Conservation (phyloP, 1,284 basidiomycete genomes). For the Pascua guehoae region DNA sequence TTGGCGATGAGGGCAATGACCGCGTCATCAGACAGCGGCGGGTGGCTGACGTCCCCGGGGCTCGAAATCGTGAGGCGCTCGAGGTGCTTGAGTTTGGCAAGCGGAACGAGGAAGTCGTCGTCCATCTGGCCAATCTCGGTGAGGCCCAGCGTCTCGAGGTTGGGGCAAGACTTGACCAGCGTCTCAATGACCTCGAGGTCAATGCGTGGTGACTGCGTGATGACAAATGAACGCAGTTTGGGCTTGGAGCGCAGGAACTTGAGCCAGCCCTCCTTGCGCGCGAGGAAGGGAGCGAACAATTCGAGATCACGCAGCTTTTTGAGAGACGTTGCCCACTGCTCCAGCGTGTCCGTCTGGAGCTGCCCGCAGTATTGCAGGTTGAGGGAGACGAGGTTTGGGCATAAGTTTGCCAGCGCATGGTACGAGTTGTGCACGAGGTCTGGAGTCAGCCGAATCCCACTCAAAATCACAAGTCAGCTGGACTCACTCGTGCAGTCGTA, state of each 20-base stretch:
- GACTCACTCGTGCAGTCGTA: conserved; percentile 86
- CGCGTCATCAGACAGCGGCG: conserved; percentile 57
- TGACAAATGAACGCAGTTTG: conserved; percentile 68
- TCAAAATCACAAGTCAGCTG: neutral
- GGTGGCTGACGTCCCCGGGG: conserved; percentile 29
- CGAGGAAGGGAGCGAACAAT: conserved; percentile 84
- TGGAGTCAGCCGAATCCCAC: conserved; percentile 49
- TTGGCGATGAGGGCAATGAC: conserved; percentile 58
- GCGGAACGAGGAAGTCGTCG: conserved; percentile 60
- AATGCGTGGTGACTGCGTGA: conserved; percentile 85
- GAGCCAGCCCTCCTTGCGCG: conserved; percentile 71
- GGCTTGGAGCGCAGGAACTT: conserved; percentile 65
- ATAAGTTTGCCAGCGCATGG: conserved; percentile 66
- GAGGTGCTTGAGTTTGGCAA: conserved; percentile 51
- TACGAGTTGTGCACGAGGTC: conserved; percentile 67
- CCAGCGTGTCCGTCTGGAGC: conserved; percentile 66
- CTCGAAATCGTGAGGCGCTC: conserved; percentile 39
- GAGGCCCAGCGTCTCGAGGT: conserved; percentile 67
- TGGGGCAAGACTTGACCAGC: conserved; percentile 62
- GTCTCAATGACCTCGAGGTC: conserved; percentile 65
- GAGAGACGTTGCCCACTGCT: conserved; percentile 63
- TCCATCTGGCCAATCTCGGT: conserved; percentile 72
- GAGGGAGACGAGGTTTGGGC: conserved; percentile 71
- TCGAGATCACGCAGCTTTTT: conserved; percentile 67
- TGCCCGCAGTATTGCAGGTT: conserved; percentile 85